A percentile compares a stretch with the other conserved stretches of the same genome.
phyloP scores from a whole-genome alignment of 495 filamentous ascomycete species.

The Melanomma pulvis-pyrius region DNA sequence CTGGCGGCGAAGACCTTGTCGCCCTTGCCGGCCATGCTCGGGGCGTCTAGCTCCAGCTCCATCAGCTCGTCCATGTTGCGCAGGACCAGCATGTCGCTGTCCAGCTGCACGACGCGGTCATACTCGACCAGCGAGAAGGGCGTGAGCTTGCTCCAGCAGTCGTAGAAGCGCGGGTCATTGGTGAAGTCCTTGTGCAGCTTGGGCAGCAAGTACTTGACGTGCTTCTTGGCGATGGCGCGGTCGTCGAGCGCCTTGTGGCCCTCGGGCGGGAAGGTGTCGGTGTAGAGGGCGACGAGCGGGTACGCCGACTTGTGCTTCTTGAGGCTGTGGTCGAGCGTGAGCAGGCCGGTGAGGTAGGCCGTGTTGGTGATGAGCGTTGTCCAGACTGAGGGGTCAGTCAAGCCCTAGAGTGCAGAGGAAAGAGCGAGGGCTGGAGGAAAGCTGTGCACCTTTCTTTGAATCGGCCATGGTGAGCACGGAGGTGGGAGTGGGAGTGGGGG shows the following conservation, averaged over 20 bases:
- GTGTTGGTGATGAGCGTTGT: conserved; percentile 79
- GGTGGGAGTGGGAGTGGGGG: too few species aligned
- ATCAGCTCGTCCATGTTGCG: conserved; percentile 87
- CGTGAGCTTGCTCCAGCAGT: conserved; percentile 83
- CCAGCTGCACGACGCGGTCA: conserved; percentile 74
- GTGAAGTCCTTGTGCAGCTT: conserved; percentile 57
- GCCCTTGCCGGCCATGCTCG: conserved; percentile 55
- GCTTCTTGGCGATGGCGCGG: conserved; percentile 64
- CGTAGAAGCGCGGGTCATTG: conserved; percentile 75
- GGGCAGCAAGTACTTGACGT: conserved; percentile 66
- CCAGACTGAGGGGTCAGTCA: conserved; percentile 59
- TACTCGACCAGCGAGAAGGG: conserved; percentile 72
- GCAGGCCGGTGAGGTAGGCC: conserved; percentile 70
- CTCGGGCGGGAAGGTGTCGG: conserved; percentile 64
- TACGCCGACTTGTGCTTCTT: conserved; percentile 61
- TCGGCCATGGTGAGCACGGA: neutral
- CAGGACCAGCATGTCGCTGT: conserved; percentile 79
- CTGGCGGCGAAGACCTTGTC: conserved; percentile 69
- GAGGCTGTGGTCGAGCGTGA: conserved; percentile 72
- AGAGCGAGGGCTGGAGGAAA: neutral
- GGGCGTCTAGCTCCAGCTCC: conserved; percentile 67
- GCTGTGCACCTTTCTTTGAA: conserved; percentile 40
- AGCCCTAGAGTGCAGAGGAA: neutral
- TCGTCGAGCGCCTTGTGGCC: conserved; percentile 65
- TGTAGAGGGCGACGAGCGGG: conserved; percentile 77